Conservation (phyloP, 495 filamentous ascomycete genomes). For the Penicillium psychrofluorescens region DNA sequence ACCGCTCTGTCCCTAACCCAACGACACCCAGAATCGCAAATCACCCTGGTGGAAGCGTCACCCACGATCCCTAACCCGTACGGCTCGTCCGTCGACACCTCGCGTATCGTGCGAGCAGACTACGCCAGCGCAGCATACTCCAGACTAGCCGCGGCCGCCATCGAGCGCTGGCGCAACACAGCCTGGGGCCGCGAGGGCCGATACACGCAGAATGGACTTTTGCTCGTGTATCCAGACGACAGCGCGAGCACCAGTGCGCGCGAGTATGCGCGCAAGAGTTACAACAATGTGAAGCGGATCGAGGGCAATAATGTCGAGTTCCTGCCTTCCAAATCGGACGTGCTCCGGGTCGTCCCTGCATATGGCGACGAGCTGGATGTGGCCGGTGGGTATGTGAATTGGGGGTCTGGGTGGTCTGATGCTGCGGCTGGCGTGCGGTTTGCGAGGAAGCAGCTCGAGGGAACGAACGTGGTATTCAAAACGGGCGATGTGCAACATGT, state of each 20-base stretch:
- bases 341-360: constrained; percentile 35
- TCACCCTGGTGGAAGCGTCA: constrained; percentile 65
- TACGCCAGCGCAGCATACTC: constrained; percentile 71
- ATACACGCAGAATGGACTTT: constrained; percentile 70
- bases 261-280: constrained; percentile 60
- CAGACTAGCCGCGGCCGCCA: constrained; percentile 58
- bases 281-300: constrained; percentile 51
- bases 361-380: constrained; percentile 37
- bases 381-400: constrained; percentile 77
- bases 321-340: constrained; percentile 34
- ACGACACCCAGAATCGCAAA: constrained; percentile 43
- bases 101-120: constrained; percentile 75
- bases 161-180: constrained; percentile 61
- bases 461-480: constrained; percentile 55
- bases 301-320: constrained; percentile 42
- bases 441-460: constrained; percentile 56
- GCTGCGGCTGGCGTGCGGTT: constrained; percentile 66
- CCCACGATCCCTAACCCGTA: constrained; percentile 62
- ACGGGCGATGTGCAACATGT: constrained; percentile 55
- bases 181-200: constrained; percentile 56
- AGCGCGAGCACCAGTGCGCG: constrained; percentile 33
- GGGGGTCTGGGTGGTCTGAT: constrained; percentile 75
- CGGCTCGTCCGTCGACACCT: constrained; percentile 66
- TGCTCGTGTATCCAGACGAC: constrained; percentile 53
- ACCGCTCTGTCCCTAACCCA: constrained; percentile 60